phyloP scores from a whole-genome alignment of 108 stramenopile genomes.

The Fistulifera pelliculosa region DNA sequence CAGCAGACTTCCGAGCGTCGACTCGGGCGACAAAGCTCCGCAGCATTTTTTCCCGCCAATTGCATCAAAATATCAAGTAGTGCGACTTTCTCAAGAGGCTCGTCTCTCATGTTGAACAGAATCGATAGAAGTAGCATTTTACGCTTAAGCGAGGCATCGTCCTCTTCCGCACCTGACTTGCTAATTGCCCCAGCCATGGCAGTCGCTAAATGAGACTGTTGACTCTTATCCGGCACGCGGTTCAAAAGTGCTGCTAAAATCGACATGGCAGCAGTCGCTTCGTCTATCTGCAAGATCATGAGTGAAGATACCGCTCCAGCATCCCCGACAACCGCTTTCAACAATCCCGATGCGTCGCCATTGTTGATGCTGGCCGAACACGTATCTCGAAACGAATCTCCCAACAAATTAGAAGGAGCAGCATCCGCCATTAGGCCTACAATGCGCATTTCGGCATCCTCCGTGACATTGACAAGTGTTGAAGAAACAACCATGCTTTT shows the following conservation, averaged over 20 bases:
- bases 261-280: constrained; percentile 56
- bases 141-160: constrained; percentile 23
- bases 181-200: not conserved
- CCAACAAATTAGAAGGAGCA: constrained; percentile 23
- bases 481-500: constrained; percentile 34
- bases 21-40: constrained; percentile 20
- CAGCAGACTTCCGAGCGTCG: constrained; percentile 39
- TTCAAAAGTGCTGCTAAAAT: constrained; percentile 64
- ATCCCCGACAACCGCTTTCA: constrained; percentile 44
- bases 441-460: constrained; percentile 73
- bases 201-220: constrained; percentile 1
- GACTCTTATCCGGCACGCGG: constrained; percentile 26
- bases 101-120: constrained; percentile 68
- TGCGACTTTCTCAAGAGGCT: constrained; percentile 42
- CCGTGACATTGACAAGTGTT: constrained; percentile 72
- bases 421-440: constrained; percentile 46
- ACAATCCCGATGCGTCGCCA: constrained; percentile 51
- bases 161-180: constrained; percentile 4
- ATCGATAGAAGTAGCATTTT: constrained; percentile 35
- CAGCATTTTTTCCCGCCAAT: constrained; percentile 26
- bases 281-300: constrained; percentile 29
- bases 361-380: constrained; percentile 42
- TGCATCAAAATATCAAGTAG: constrained; percentile 51
- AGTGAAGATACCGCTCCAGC: constrained; percentile 39
- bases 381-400: constrained; percentile 9